These are phyloP conservation scores for Chytriomyces confervae DNA, from an alignment of 192 early-diverging fungal species.

Conservation along the genomic window DNA sequence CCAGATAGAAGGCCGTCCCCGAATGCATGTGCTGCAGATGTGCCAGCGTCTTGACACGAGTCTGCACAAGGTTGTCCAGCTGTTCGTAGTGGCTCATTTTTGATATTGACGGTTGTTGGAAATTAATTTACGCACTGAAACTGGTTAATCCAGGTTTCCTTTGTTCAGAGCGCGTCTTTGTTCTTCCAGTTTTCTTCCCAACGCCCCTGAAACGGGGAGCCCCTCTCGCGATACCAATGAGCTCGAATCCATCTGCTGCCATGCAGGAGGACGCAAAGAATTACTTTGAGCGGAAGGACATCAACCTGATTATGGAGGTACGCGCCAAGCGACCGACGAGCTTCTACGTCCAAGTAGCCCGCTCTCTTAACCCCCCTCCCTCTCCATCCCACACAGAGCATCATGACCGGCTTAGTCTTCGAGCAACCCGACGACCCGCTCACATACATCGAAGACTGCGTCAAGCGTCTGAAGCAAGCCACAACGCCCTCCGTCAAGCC, in stretches of 20 bases:
- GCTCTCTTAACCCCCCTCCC: conserved; percentile 3
- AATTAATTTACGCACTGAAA: background rate
- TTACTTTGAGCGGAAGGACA: conserved; percentile 51
- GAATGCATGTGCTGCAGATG: conserved; percentile 33
- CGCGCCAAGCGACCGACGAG: background rate
- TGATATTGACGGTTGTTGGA: background rate
- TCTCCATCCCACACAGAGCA: conserved; percentile 39
- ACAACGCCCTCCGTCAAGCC: conserved; percentile 37
- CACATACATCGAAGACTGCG: conserved; percentile 58
- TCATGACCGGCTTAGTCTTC: conserved; percentile 56
- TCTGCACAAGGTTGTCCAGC: conserved; percentile 29
- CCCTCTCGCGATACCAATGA: background rate
- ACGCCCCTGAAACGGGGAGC: no score
- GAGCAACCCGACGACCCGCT: conserved; percentile 57
- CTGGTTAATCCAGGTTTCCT: no score
- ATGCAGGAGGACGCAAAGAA: conserved; percentile 37
- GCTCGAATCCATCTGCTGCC: background rate
- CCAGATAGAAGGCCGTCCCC: conserved; percentile 34
- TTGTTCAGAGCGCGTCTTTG: no score
- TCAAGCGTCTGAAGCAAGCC: conserved; percentile 43
- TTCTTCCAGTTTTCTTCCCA: no score
- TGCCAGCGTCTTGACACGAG: conserved; percentile 24
- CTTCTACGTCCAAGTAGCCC: background rate
- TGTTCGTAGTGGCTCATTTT: background rate
- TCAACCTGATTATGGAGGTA: conserved; percentile 52